phyloP scores from a whole-genome alignment of 2,329 filamentous ascomycete species.

The Fusarium xyrophilum region DNA sequence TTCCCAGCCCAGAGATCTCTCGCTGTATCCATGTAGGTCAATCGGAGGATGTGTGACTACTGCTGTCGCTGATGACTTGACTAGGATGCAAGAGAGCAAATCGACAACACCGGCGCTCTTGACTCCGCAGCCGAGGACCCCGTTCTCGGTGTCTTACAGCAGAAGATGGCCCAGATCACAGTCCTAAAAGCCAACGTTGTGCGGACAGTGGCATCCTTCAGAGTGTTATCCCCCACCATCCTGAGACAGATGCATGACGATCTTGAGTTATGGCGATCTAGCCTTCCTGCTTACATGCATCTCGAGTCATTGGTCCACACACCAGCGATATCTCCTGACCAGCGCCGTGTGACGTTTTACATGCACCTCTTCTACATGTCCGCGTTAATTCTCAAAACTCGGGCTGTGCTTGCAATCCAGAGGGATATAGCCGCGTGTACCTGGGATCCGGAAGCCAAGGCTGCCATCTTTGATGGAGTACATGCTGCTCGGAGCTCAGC shows the following conservation, averaged over 20 bases:
- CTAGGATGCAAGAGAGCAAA: neutral
- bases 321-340: neutral
- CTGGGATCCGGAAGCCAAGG: rapidly evolving
- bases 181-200: neutral
- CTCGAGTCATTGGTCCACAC: rapidly evolving
- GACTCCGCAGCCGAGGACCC: neutral
- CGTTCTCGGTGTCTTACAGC: rapidly evolving
- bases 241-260: neutral
- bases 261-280: neutral
- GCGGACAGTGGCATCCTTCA: neutral
- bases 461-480: neutral
- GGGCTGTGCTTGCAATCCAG: neutral
- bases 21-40: neutral
- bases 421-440: neutral
- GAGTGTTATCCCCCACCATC: rapidly evolving
- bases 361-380: neutral
- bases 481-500: neutral
- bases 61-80: rapidly evolving
- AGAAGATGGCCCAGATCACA: neutral
- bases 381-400: neutral
- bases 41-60: no score
- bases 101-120: neutral
- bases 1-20: neutral
- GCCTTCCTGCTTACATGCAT: neutral
- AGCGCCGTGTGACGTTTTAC: neutral